Evolutionary conservation across 768 basidiomycete genomes (phyloP).

Genomic region (Coprinopsis strossmayeri): DNA sequence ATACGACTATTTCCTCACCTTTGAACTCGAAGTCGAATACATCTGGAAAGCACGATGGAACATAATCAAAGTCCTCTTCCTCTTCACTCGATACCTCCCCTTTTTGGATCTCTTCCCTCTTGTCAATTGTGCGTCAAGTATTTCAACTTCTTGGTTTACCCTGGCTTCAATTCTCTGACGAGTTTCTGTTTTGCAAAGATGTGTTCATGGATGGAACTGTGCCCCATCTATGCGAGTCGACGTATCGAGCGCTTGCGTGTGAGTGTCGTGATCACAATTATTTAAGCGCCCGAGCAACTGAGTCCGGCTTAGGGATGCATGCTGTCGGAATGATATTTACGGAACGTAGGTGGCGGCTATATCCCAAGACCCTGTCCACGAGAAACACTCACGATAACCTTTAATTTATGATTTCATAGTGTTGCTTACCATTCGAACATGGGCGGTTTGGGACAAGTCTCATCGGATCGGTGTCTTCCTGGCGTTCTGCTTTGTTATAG

Average conservation of each 20-base stretch:
- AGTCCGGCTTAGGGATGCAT: not conserved
- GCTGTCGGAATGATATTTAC: not conserved
- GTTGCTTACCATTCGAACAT: slow-evolving; percentile 10
- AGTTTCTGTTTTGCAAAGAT: not conserved
- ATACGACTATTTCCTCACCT: slow-evolving; percentile 9
- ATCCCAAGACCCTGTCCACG: not conserved
- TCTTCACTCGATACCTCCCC: slow-evolving; percentile 11
- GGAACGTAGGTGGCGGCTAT: not conserved
- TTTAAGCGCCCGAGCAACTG: not conserved
- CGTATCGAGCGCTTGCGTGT: not conserved
- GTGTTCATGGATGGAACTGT: not conserved
- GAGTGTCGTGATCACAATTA: not conserved
- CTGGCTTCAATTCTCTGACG: not conserved
- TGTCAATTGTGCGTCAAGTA: slow-evolving; percentile 1
- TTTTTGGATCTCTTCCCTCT: slow-evolving; percentile 7
- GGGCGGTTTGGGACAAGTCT: slow-evolving; percentile 14
- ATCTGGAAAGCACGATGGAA: slow-evolving; percentile 12
- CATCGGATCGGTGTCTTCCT: not conserved
- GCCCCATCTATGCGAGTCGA: not conserved
- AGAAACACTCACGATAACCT: not conserved
- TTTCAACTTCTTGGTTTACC: not conserved
- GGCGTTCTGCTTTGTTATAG: not conserved
- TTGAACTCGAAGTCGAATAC: slow-evolving; percentile 5
- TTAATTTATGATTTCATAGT: slow-evolving; percentile 1
- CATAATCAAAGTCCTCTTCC: slow-evolving; percentile 9